Evolutionary conservation across 805 yeast species (phyloP), one percentile per base, ranked within the genome.

Genomic region (Wickerhamiella allomyrinae): DNA sequence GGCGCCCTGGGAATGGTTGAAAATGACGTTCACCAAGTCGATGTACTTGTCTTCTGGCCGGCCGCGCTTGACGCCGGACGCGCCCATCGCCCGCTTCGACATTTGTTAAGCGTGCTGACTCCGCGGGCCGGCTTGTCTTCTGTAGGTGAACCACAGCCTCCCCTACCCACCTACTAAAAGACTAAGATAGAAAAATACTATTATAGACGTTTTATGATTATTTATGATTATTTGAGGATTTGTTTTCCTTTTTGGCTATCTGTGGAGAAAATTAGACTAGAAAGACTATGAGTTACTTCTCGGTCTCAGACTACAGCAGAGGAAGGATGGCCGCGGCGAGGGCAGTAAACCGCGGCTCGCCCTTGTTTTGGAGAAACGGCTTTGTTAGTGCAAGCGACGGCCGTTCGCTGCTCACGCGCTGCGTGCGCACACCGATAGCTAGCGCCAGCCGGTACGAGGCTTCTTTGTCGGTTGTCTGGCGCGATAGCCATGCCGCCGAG

Each of bases 401-500:
- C 14, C 20, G 41, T 24, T 34, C 35, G 27, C 20, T 15, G 10
- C n/a, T 34, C 15, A 14, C 40, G 41, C 43, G 46, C 45, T 20
- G 15, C 14, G 21, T 43, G 39, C 33, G 44, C 11, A 53, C 40
- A 6, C 55, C 56, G 6, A 46, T 24, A 0, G 56, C 55, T 23
- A 53, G 47, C 2, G 45, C 43, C 21, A 50, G 43, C 13, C 57
- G 47, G 40, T 53, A 53, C n/a, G 27, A 11, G 2, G 55, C 52
- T 40, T 53, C 57, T 3, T 34, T 17, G 29, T 41, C 45, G 14
- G 21, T 24, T 3, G 36, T 29, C 34, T 41, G 36, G 17, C 14
- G 7, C 2, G 42, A 11, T 17, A 38, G 35, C 37, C 25, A 19
- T 14, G 31, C 33, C 3, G 29, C 7, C 11, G 33, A 13, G 2